These are phyloP conservation scores for Amanita rimosa DNA, from an alignment of 768 basidiomycete species.

Conservation along the genomic window DNA sequence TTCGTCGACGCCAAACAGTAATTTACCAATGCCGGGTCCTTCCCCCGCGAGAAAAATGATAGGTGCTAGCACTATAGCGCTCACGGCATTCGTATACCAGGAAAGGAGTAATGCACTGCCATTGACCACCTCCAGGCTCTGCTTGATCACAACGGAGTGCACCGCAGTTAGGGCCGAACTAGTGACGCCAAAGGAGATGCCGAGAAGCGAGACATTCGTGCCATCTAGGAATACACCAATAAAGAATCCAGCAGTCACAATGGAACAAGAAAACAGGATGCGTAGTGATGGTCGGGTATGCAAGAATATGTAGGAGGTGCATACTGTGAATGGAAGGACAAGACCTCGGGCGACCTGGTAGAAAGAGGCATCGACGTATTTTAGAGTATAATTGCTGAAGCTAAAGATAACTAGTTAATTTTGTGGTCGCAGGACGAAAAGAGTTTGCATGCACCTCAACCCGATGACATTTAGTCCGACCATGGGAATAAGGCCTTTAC, in stretches of 20 bases:
- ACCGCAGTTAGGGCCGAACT: constrained; percentile 81
- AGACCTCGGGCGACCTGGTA: constrained; percentile 94
- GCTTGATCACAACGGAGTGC: constrained; percentile 93
- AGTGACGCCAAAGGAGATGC: constrained; percentile 71
- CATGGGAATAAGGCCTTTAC: constrained; percentile 68
- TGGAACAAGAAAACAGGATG: constrained; percentile 61
- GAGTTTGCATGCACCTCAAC: constrained; percentile 43
- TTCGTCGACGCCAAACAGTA: constrained; percentile 41
- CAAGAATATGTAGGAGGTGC: constrained; percentile 73
- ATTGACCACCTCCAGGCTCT: constrained; percentile 65
- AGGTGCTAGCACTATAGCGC: constrained; percentile 62
- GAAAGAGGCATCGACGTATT: constrained; percentile 92
- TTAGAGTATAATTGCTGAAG: constrained; percentile 83
- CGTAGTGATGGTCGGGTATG: constrained; percentile 63
- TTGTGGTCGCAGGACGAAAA: neutral
- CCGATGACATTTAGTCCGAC: constrained; percentile 72
- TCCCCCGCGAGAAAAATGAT: constrained; percentile 71
- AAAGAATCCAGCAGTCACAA: constrained; percentile 92
- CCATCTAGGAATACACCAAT: constrained; percentile 77
- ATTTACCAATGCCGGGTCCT: constrained; percentile 43
- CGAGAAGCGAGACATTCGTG: constrained; percentile 43
- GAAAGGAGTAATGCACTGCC: constrained; percentile 79
- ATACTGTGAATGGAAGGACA: constrained; percentile 87
- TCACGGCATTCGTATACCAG: constrained; percentile 87
- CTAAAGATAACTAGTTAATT: constrained; percentile 24